Base-by-base conservation (phyloP, 768 basidiomycete genomes). In the Thelephora aurantiotincta region DNA sequence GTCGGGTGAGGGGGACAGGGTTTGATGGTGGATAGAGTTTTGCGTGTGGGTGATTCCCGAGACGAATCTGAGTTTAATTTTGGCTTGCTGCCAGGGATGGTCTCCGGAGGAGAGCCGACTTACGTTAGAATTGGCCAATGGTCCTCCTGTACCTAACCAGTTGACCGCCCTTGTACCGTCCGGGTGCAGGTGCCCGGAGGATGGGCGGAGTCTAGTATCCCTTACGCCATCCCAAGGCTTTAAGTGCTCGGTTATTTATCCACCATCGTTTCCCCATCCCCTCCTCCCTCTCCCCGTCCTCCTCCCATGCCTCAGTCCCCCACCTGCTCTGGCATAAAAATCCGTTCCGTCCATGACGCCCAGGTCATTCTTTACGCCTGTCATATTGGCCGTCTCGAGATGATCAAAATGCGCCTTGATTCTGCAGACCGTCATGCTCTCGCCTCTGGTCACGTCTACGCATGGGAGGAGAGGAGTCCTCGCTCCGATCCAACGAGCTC, bases 291-390 rank as follows among this genome's bases (percentile, higher is more conserved):
- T n/a, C 48, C 49, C 44, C 48, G 49, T 43, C 52, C 33, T 35
- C 49, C 50, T 38, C 43, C 30, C 53, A 51, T 53, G 50, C 49
- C 54, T 14, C 85, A 89, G 58, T 73, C 72, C 50, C 85, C 85
- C 38, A 88, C 85, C 34, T 81, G 78, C 60, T 72, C 65, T 45
- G 76, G 80, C 55, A 65, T 78, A 48, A 82, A 84, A 58, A 84
- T 88, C 55, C 80, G 84, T 53, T 82, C 81, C 34, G 78, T 77
- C 23, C 71, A 72, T 46, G 86, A 88, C 60, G 84, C 84, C 2
- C 86, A 87, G 62, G 82, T 77, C 60, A 80, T 89, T 57, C 88
- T 88, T 63, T 77, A 72, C 54, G 85, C 78, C 20, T 71, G 87
- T 47, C 74, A 77, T 48, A 68, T 69, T 47, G 77, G 76, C 37